Evolutionary conservation across 306 rosid species (phyloP), one percentile per base, ranked within the genome.

Genomic region (Prosopis cineraria): DNA sequence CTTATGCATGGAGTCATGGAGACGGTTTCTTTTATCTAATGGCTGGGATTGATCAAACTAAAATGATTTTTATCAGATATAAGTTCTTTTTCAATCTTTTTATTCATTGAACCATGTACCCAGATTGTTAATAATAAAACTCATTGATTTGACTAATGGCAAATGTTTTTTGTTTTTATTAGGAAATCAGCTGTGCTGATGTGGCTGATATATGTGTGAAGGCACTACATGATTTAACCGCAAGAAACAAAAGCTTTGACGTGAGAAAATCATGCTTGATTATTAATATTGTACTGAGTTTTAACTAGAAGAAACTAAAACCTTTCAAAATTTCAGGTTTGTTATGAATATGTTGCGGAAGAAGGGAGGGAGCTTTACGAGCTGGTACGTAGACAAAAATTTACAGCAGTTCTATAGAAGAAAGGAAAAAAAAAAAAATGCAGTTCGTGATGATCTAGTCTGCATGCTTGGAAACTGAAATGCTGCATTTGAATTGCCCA

Each of bases 111-210:
- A 63, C 50, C 3, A 67, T 50, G 29, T 47, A 47, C 25, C 19
- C 64, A 6, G 52, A 62, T 45, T 59, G 29, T 72, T 73, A 40
- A 71, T 45, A 20, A 56, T 62, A 13, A 56, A 66, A 82, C 77
- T 72, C 37, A 34, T 27, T 39, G 43, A 60, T 62, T 63, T 52
- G 40, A 73, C 73, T 41, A 13, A 77, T 43, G 70, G 29, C 58
- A 45, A 67, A 39, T 72, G 50, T 31, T 48, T 45, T 68, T 24
- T 55, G 20, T 59, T 31, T 52, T 53, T 80, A 78, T 70, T 70
- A 95, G 98, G 97, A 94, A 74, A 95, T 95, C 78, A 95, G 98
- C 89, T 95, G 98, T 68, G 98, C 98, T 25, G 98, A 95, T 80
- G 98, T 92, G 66, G 98, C 98, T 70, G 98, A 95, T 83, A 95